Evolutionary conservation across 2,329 filamentous ascomycete species (phyloP), one percentile per base, ranked within the genome.

Genomic region (Calonectria fujianensis): DNA sequence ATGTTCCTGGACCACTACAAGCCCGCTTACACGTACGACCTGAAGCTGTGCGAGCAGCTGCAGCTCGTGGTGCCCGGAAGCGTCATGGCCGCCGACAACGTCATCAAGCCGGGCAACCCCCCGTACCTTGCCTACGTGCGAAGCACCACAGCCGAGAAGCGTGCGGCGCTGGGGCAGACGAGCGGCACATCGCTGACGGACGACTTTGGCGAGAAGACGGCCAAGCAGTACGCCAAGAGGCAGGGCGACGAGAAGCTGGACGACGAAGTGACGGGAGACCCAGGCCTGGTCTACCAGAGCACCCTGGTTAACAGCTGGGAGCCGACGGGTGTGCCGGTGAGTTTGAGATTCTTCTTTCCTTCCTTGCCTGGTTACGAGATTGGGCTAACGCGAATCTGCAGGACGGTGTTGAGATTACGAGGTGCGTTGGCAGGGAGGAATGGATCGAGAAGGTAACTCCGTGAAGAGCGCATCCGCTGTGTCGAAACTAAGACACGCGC

Each of bases 1-100:
- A 87, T 96, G 83, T 96, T 97, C 83, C 86, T 97, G 45, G 95
- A 97, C 80, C 95, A 97, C 83, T 93, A 93, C 84, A 96, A 96
- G 84, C 93, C 93, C 0, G 90, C 92, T 0, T 97, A 96, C 82
- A 91, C 90, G 0, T 89, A 90, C 0, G 95, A 97, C 79, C 84
- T 96, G 75, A 95, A 95, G 85, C 88, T 96, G 0, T 95, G 93
- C 82, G 95, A 97, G 85, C 89, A 94, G 50, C 85, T 96, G 7
- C 89, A 89, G 0, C 82, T 96, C 45, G 87, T 97, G 4, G 87
- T 86, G 0, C 87, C 89, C 0, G 94, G 94, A 0, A 90, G 90
- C 0, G 89, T 94, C 0, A 84, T 94, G 27, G 92, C 90, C 0
- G 93, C 93, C 1, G 93, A 95, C 81, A 95, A 95, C 80, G 87